These are phyloP conservation scores for Xerocomellus intermedius DNA, from an alignment of 768 basidiomycete species.

Conservation along the genomic window DNA sequence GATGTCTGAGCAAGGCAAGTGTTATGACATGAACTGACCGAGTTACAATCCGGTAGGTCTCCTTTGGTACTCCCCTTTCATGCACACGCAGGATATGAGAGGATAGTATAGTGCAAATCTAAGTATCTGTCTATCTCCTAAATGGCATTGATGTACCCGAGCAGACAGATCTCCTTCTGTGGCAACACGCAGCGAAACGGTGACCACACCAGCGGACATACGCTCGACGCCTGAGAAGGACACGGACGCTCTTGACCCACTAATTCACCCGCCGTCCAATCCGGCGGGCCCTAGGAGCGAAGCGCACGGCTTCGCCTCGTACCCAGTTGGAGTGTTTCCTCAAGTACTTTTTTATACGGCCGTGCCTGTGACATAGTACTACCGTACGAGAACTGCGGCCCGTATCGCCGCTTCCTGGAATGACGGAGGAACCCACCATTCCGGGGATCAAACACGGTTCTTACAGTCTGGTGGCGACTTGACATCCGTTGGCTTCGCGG, in stretches of 20 bases:
- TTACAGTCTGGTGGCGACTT: slow-evolving; percentile 13
- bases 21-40: neutral
- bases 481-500: slow-evolving; percentile 9
- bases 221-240: neutral
- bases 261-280: neutral
- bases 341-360: neutral
- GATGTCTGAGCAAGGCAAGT: slow-evolving; percentile 4
- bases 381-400: slow-evolving; percentile 9
- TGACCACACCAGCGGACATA: neutral
- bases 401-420: slow-evolving; percentile 10
- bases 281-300: slow-evolving; percentile 5
- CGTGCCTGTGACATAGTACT: slow-evolving; percentile 6
- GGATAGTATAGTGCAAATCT: neutral
- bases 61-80: neutral
- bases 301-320: slow-evolving; percentile 4
- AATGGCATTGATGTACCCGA: neutral
- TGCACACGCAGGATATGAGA: neutral
- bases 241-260: slow-evolving; percentile 1
- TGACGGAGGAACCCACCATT: slow-evolving; percentile 3
- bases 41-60: neutral
- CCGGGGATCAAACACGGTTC: slow-evolving; percentile 5
- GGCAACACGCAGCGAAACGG: neutral
- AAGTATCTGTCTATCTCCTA: neutral
- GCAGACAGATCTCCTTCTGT: slow-evolving; percentile 3
- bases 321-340: slow-evolving; percentile 9